phyloP scores from a whole-genome alignment of 2,329 filamentous ascomycete genomes.

The Chrysoporthe puriensis region DNA sequence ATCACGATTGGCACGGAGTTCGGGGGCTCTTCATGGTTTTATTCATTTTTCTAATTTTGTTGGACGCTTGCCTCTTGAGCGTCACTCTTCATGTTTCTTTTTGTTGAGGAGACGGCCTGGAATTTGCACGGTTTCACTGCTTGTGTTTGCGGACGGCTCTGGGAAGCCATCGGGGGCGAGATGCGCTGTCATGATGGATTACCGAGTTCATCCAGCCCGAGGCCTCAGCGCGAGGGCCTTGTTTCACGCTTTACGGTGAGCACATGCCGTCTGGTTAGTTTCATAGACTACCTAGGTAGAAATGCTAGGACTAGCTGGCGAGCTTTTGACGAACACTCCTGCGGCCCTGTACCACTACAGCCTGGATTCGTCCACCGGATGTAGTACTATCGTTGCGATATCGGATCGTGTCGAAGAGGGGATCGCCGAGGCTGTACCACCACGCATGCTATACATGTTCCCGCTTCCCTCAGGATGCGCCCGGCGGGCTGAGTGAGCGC shows the following conservation, averaged over 20 bases:
- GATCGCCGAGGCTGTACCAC: not conserved
- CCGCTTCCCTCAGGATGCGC: not conserved
- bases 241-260: not conserved
- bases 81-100: not conserved
- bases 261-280: conserved; percentile 16
- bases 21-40: conserved; percentile 6
- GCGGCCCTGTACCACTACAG: not conserved
- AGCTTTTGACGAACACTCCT: conserved; percentile 7
- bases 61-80: not conserved
- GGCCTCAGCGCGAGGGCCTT: not conserved
- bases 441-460: not conserved
- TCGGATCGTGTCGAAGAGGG: not conserved
- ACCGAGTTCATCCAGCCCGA: conserved; percentile 13
- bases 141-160: not conserved
- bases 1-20: conserved; percentile 29
- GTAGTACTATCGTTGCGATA: not conserved
- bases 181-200: not conserved
- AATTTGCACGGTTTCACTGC: conserved; percentile 2
- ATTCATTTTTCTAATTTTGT: conserved; percentile 12
- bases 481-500: not conserved
- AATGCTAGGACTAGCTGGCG: conserved; percentile 21
- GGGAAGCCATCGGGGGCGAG: not conserved
- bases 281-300: conserved; percentile 18
- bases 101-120: not conserved
- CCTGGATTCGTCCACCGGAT: not conserved